Conservation (phyloP, 2,329 filamentous ascomycete genomes). For the Verticillium tricorpus region DNA sequence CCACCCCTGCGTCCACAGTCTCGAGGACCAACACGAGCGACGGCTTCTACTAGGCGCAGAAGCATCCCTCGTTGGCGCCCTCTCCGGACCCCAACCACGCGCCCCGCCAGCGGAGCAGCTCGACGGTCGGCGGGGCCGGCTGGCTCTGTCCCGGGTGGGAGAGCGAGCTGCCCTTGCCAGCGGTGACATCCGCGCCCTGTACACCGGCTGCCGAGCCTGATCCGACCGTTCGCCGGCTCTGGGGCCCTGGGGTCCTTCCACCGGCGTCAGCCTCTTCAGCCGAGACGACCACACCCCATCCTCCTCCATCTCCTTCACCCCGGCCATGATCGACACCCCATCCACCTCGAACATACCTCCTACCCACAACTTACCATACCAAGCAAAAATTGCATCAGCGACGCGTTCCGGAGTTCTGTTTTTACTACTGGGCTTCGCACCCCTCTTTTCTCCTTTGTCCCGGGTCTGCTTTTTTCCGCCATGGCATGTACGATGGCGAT, state of each 20-base stretch:
- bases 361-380: neutral
- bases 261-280: neutral
- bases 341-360: neutral
- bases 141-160: neutral
- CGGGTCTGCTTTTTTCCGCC: neutral
- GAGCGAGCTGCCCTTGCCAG: neutral
- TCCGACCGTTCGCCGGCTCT: neutral
- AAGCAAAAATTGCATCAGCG: conserved; percentile 16
- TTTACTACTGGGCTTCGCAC: neutral
- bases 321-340: neutral
- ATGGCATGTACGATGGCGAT: neutral
- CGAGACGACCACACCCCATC: neutral
- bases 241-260: neutral
- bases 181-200: neutral
- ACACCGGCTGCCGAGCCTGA: neutral
- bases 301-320: neutral
- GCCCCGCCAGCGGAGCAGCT: neutral
- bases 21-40: conserved; percentile 12
- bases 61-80: neutral
- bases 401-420: conserved; percentile 14
- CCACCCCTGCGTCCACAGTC: conserved; percentile 32
- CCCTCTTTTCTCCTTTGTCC: conserved; percentile 4
- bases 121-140: neutral
- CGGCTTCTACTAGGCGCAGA: conserved; percentile 13
- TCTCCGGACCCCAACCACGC: neutral